Conservation (phyloP, 2,329 filamentous ascomycete genomes). For the Aspergillus fischeri region DNA sequence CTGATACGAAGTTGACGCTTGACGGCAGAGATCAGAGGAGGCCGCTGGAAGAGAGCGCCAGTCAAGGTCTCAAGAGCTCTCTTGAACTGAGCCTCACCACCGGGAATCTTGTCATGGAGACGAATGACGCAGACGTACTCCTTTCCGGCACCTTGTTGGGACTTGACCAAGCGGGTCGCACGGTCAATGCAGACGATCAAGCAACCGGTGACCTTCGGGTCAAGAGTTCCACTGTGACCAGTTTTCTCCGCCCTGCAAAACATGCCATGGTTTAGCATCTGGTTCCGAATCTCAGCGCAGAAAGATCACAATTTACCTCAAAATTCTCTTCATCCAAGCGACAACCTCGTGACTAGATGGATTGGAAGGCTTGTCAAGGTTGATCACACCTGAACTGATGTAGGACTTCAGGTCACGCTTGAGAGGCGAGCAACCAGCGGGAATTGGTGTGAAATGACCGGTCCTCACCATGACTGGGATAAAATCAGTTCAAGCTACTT, state of each 20-base stretch:
- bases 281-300: not conserved
- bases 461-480: slow-evolving; percentile 79
- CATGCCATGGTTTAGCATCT: slow-evolving; percentile 15
- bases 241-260: slow-evolving; percentile 80
- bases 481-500: slow-evolving; percentile 14
- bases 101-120: slow-evolving; percentile 90
- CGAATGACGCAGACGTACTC: slow-evolving; percentile 97
- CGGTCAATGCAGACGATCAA: slow-evolving; percentile 94
- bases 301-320: slow-evolving; percentile 57
- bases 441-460: slow-evolving; percentile 95
- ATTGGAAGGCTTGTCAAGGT: slow-evolving; percentile 96
- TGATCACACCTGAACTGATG: slow-evolving; percentile 95
- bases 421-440: slow-evolving; percentile 83
- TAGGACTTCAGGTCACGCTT: slow-evolving; percentile 96
- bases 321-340: slow-evolving; percentile 97
- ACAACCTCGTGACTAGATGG: slow-evolving; percentile 98
- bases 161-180: slow-evolving; percentile 95
- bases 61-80: slow-evolving; percentile 93
- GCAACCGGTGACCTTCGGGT: slow-evolving; percentile 96
- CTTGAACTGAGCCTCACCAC: slow-evolving; percentile 87
- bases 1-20: slow-evolving; percentile 98
- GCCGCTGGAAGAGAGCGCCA: slow-evolving; percentile 93
- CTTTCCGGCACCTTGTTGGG: slow-evolving; percentile 97
- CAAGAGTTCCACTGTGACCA: slow-evolving; percentile 95
- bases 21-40: slow-evolving; percentile 94